Evolutionary conservation across 768 basidiomycete species (phyloP).

Genomic region (Boletus rex-veris): DNA sequence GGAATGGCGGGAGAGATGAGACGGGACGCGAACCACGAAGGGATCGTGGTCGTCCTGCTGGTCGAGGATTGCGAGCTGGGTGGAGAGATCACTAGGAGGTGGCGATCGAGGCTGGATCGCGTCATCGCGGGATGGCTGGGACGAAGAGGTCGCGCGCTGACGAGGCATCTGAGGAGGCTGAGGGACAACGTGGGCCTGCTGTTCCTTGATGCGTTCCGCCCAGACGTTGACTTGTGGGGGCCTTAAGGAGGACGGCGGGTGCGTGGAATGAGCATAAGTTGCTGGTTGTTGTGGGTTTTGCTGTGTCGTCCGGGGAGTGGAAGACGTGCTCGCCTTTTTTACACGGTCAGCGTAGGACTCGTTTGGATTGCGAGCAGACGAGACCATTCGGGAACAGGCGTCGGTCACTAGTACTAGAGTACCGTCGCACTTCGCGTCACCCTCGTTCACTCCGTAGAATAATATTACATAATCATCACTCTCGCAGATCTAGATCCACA

Average conservation of each 20-base stretch:
- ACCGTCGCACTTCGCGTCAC: conserved; percentile 23
- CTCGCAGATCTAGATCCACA: conserved; percentile 13
- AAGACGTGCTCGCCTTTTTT: conserved; percentile 37
- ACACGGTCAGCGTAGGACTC: conserved; percentile 59
- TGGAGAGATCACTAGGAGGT: conserved; percentile 8
- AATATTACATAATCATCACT: conserved; percentile 19
- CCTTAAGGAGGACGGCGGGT: conserved; percentile 11
- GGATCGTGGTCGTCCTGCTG: conserved; percentile 38
- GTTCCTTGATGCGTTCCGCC: conserved; percentile 40
- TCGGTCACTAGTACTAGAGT: conserved; percentile 7
- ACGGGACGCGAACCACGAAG: conserved; percentile 41
- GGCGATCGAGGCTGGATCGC: conserved; percentile 20
- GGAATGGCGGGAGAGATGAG: conserved; percentile 30
- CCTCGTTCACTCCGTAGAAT: not conserved
- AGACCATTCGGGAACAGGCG: conserved; percentile 29
- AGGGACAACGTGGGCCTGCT: conserved; percentile 29
- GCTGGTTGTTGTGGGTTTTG: conserved; percentile 3
- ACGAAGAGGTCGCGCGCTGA: conserved; percentile 10
- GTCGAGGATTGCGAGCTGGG: conserved; percentile 22
- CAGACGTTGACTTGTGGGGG: conserved; percentile 38
- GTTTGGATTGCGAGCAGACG: conserved; percentile 33
- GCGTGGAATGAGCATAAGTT: not conserved
- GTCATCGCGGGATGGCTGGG: conserved; percentile 14
- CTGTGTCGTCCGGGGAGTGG: not conserved
- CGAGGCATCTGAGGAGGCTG: conserved; percentile 15